Evolutionary conservation across 2,329 filamentous ascomycete genomes (phyloP), one percentile per base, ranked within the genome.

Genomic region (Cordyceps sp.): DNA sequence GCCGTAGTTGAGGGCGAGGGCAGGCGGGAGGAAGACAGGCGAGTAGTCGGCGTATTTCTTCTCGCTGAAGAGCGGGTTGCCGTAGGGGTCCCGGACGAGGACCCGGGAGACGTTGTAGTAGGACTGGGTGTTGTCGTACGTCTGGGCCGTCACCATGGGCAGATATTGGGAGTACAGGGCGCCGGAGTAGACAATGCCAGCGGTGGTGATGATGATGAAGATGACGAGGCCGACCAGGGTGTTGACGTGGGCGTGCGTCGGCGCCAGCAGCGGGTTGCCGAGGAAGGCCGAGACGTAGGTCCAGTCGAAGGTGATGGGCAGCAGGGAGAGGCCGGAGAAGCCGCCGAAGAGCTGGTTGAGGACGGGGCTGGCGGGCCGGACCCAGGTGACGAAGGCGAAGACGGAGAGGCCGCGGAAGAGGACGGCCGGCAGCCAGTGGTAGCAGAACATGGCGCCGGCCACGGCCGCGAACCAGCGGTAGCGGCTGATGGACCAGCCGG

Each of bases 261-360:
- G 56, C 4, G 48, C 48, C 1, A 58, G 45, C 1, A 64, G 53
- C 3, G 60, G 60, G 18, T 56, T 58, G 26, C 34, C 32, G 16
- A 61, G 40, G 43, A 58, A 64, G 22, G 55, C 58, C 10, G 55
- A 53, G 33, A 63, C 46, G 33, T 44, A 45, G 2, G 45, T 49
- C 52, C 57, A 60, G 42, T 60, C 57, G 37, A 72, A 69, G 0
- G 64, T 68, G 10, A 71, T 57, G 6, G 67, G 66, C 4, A 69
- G 53, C 4, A 72, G 46, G 0, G 62, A 66, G 4, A 71, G 45
- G 1, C 67, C 67, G 2, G 62, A 66, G 40, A 53, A 59, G 6
- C 64, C 64, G 7, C 66, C 67, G 33, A 71, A 68, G 7, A 71
- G 44, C 45, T 71, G 65, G 42, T 71, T 72, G 28, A 72, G 44